Base-by-base conservation (phyloP, 306 rosid species). In the Oemleria cerasiformis region DNA sequence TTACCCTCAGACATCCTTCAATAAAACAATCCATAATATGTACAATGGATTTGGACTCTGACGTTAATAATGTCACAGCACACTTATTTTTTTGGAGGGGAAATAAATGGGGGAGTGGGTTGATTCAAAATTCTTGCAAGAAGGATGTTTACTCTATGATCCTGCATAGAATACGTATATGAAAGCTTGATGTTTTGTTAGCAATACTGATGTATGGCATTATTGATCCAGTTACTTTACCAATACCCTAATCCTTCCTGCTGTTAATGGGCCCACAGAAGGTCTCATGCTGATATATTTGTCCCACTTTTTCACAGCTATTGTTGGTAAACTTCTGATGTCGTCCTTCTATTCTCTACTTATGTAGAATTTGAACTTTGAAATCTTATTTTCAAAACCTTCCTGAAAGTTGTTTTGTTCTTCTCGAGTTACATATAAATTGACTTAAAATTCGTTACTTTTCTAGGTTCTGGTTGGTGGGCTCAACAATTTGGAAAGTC, bases 391-490 rank as follows among this genome's bases (percentile, higher is more conserved):
- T 3, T 53, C 12, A 68, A 61, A 9, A 9, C 54, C 51, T 75
- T 19, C 39, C 25, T 30, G 36, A 30, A 2, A 30, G 36, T 30
- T 30, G 36, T 1, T 1, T 30, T 30, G 36, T 30, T 38, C 17
- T 25, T 42, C 17, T 19, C 59, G 19, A 7, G 3, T 2, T 71
- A 14, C 38, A 63, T 49, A 30, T 58, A 4, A 4, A 75, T 17
- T 47, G 30, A 38, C 12, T 39, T 63, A n/a, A 39, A 59, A 44
- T 14, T 48, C 23, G 11, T 74, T 68, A 64, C 54, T 63, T 59
- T 77, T 80, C 61, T 82, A 94, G 99, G 97, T 85, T 87, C 96
- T 73, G 91, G 84, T 70, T 91, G 99, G 96, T 94, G 97, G 97
- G 89, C 75, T 81, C 92, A 89, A 61, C 78, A 73, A 64, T 80